Base-by-base conservation (phyloP, 2,329 filamentous ascomycete species). In the Fusarium mundagurra region DNA sequence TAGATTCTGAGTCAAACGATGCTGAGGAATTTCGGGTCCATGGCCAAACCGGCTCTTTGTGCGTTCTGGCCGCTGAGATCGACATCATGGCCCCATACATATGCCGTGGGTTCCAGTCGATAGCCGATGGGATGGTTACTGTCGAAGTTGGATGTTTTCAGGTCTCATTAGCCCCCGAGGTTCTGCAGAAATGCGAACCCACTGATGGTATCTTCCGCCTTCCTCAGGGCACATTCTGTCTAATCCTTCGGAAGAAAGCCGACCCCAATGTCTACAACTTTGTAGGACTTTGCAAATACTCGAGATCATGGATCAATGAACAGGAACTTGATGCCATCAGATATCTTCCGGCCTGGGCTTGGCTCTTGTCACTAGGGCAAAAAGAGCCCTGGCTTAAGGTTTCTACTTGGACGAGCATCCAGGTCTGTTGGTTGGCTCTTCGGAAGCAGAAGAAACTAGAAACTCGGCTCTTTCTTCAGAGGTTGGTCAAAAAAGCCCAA, bases 221-320 rank as follows among this genome's bases (percentile, higher is more conserved):
- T 3, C 10, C 41, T 13, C 2, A 14, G 2, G 2, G 12, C 33
- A 38, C 0, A 1, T 51, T 64, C 1, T 43, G 27, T 10, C 5
- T 64, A 6, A 62, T 64, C 1, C 6, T 44, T 31, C 57, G 45
- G 4, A 33, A 38, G 22, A 33, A 18, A 4, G 33, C 45, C 8
- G 11, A 63, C 3, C 9, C 18, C 22, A 4, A 44, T 0, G 20
- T 51, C 6, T 51, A 63, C 8, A 51, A 1, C 0, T 44, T 51
- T 7, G 9, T 62, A 14, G 61, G 61, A 4, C 17, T 64, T 36
- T 64, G 57, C 1, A 2, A 5, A 3, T 62, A 62, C 36, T 24
- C 18, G 8, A 1, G 6, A 0, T 1, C 22, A 44, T 0, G 0
- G 3, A 13, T 24, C 7, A 2, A 6, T 6, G 1, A 29, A 22